Percentiles rank a stretch among this genome's conserved stretches.
Conservation (phyloP, 495 filamentous ascomycete species). For the Friedmanniomyces simplex region DNA sequence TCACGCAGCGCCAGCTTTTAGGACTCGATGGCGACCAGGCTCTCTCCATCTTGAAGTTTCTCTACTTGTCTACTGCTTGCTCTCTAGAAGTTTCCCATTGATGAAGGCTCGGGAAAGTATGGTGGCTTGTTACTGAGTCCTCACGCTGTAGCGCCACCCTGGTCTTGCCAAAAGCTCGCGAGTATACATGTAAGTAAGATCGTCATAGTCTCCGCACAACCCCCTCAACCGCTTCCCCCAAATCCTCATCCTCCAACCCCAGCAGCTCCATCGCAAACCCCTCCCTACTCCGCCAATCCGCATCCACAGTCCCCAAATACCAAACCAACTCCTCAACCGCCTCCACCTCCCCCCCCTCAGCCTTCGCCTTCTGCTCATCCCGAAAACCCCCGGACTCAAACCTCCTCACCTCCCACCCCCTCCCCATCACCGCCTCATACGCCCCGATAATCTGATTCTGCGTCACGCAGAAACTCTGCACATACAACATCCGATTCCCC, state of each 20-base stretch:
- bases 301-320: conserved; percentile 16
- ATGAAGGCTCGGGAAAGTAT: too few species aligned
- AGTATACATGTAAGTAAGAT: not conserved
- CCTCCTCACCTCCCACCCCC: conserved; percentile 34
- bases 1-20: too few species aligned
- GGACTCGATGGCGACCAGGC: too few species aligned
- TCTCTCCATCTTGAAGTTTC: too few species aligned
- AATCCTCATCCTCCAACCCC: conserved; percentile 19
- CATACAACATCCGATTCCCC: conserved; percentile 39
- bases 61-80: too few species aligned
- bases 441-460: conserved; percentile 39
- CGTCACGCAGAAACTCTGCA: conserved; percentile 36
- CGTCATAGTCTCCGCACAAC: not conserved
- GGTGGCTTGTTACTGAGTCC: too few species aligned
- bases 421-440: conserved; percentile 35
- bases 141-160: too few species aligned
- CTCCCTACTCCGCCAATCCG: conserved; percentile 8
- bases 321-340: conserved; percentile 17
- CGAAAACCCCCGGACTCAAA: conserved; percentile 26
- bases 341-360: conserved; percentile 2
- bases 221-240: conserved; percentile 6
- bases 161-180: too few species aligned
- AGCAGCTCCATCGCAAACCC: conserved; percentile 15
- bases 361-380: conserved; percentile 12
- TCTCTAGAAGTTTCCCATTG: too few species aligned